Evolutionary conservation across 345 rosid species (phyloP).

Genomic region (Citrus maxima): DNA sequence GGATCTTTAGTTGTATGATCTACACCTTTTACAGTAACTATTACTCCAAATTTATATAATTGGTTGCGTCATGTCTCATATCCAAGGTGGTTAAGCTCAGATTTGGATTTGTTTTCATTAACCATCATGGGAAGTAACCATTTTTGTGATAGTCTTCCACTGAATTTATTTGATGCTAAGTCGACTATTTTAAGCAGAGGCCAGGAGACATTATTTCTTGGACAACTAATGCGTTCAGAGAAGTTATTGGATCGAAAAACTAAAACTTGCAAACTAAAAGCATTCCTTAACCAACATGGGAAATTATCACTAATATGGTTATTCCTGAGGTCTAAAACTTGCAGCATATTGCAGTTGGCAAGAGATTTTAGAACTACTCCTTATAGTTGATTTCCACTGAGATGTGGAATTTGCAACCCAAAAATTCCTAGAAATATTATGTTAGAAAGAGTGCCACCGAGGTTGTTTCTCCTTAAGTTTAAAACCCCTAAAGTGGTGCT

Average conservation of each 20-base stretch:
- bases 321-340: no score
- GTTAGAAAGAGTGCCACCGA: neutral
- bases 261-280: no score
- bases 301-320: no score
- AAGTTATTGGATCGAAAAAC: conserved; percentile 25
- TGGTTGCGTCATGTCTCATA: neutral
- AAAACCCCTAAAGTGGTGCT: no score
- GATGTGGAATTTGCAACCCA: conserved; percentile 22
- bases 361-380: no score
- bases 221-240: conserved; percentile 13
- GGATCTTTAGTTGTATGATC: no score
- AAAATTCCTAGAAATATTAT: conserved; percentile 9
- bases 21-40: conserved; percentile 11
- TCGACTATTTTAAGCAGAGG: conserved; percentile 36
- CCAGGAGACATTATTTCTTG: neutral
- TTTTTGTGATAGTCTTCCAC: no score
- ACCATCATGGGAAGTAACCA: conserved; percentile 26
- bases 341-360: no score
- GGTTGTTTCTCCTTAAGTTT: no score
- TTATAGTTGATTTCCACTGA: no score
- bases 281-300: no score
- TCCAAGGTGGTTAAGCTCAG: neutral
- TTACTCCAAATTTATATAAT: conserved; percentile 34
- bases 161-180: neutral
- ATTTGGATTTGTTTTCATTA: neutral